Conservation (phyloP, 176 grass and related monocot species). For the Phyllostachys edulis region DNA sequence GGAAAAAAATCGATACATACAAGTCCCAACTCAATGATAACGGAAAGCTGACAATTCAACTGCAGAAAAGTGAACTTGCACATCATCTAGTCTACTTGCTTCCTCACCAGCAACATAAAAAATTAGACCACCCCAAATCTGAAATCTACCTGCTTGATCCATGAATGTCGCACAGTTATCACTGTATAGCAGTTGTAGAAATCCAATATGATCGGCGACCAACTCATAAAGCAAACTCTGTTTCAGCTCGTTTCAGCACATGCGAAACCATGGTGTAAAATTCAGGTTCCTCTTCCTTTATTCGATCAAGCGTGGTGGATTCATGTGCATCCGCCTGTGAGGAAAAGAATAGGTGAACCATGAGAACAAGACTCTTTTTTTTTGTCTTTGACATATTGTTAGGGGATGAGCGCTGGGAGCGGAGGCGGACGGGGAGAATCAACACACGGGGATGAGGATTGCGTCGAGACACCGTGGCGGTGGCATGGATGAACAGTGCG, state of each 20-base stretch:
- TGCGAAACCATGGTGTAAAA: conserved; percentile 65
- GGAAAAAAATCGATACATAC: not conserved
- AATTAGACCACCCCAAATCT: not conserved
- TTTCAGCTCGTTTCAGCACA: conserved; percentile 60
- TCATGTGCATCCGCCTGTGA: conserved; percentile 70
- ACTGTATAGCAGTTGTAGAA: not conserved
- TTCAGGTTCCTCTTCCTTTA: conserved; percentile 72
- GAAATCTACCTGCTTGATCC: not conserved
- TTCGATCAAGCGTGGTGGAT: conserved; percentile 57
- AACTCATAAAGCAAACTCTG: conserved; percentile 60
- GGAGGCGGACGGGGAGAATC: too few species aligned
- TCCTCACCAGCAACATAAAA: not conserved
- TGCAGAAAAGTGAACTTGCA: not conserved
- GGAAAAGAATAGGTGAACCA: conserved; percentile 14
- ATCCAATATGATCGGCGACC: not conserved
- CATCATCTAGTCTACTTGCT: not conserved
- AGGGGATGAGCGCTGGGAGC: too few species aligned
- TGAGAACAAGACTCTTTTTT: not conserved
- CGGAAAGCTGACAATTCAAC: not conserved
- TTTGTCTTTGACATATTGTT: not conserved
- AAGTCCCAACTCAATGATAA: not conserved
- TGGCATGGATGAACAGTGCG: too few species aligned
- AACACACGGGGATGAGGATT: too few species aligned
- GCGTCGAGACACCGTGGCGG: too few species aligned
- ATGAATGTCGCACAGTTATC: not conserved